Conservation (phyloP, 345 rosid genomes). For the Camelina sativa region DNA sequence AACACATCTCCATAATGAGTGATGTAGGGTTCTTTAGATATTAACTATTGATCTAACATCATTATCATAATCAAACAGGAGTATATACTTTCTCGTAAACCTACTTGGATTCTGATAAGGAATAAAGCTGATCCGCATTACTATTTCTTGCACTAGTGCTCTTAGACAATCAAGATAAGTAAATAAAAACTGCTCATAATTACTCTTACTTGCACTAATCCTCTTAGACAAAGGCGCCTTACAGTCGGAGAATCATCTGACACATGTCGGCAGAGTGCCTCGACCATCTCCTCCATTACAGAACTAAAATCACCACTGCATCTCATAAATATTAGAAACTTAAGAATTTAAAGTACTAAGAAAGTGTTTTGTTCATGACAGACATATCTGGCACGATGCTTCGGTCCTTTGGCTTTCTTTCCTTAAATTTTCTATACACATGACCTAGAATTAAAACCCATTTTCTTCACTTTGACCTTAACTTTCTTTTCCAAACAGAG, state of each 20-base stretch:
- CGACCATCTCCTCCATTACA: constrained; percentile 92
- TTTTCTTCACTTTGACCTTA: constrained; percentile 14
- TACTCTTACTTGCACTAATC: constrained; percentile 80
- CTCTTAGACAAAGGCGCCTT: constrained; percentile 91
- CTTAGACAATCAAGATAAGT: constrained; percentile 21
- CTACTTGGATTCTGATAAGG: not conserved
- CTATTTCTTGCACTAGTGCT: constrained; percentile 26
- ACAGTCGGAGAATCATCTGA: constrained; percentile 97
- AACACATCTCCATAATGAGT: not conserved
- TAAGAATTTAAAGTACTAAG: constrained; percentile 8
- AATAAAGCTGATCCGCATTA: not conserved
- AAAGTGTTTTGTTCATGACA: constrained; percentile 19
- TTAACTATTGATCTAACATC: constrained; percentile 7
- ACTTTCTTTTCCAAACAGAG: constrained; percentile 17
- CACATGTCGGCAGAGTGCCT: constrained; percentile 85
- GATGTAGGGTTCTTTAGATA: not conserved
- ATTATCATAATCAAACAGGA: not conserved
- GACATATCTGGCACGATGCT: constrained; percentile 18
- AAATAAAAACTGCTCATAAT: constrained; percentile 8
- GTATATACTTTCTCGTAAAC: not conserved
- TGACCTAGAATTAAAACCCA: constrained; percentile 8
- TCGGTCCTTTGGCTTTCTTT: constrained; percentile 3
- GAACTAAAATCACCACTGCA: constrained; percentile 78
- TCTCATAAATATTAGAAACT: constrained; percentile 33
- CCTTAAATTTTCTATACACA: constrained; percentile 16